Base-by-base conservation (phyloP, 1,284 basidiomycete species). In the Rhodotorula sp. region DNA sequence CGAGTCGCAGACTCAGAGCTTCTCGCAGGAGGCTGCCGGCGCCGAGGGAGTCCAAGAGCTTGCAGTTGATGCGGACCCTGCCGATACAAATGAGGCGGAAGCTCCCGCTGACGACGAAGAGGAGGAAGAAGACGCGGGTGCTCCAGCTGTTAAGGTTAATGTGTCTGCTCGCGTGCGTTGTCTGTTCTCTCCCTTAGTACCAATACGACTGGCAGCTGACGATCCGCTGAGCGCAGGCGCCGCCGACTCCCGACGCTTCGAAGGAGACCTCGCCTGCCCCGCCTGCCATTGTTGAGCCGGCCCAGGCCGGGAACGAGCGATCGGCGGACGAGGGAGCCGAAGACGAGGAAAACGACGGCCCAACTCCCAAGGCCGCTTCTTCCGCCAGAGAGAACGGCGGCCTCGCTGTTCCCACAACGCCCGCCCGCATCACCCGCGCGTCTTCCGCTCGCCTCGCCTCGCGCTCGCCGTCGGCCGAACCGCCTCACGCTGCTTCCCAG, bases 281-380 rank as follows among this genome's bases (percentile, higher is more conserved):
- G 10, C 51, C 57, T n/a, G 64, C 50, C 30, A 65, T 65, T 26
- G 51, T 65, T 52, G 64, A 65, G 58, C 64, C 64, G 26, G 28
- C 30, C n/a, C 47, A 7, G 18, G 11, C 30, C 15, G 37, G n/a
- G 4, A 4, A 40, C 20, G 50, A 24, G 40, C 56, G 30, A 15
- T 22, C 18, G n/a, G 15, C 44, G 13, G 16, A 6, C 13, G 40
- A 44, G n/a, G 55, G 20, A 20, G 40, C 1, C 0, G 47, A 58
- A 26, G 55, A 20, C 15, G 47, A 37, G 28, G 28, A 47, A 31
- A 26, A 37, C 26, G n/a, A 26, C 40, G 56, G 44, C 24, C 10
- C 44, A 5, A 26, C 57, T 5, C 56, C 47, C 22, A 24, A 26
- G 34, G 31, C 55, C 13, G 8, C n/a, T 20, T n/a, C 44, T 18